phyloP scores from a whole-genome alignment of 2,329 filamentous ascomycete species.

The Colletotrichum sojae region DNA sequence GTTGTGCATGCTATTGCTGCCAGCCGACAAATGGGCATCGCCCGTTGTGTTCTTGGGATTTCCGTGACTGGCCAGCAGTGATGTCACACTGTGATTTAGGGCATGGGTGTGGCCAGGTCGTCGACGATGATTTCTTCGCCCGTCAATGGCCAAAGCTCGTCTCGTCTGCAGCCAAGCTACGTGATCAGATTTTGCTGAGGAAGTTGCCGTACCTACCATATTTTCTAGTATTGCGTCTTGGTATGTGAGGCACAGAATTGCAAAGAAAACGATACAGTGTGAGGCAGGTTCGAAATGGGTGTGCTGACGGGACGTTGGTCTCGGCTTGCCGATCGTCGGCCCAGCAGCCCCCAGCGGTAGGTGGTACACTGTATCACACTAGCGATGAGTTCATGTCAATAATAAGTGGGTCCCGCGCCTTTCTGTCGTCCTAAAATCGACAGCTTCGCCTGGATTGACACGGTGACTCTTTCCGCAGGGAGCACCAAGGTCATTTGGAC shows the following conservation, averaged over 20 bases:
- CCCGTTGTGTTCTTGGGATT: slow-evolving; percentile 5
- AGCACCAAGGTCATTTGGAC: slow-evolving; percentile 16
- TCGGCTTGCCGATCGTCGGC: too few relatives aligned
- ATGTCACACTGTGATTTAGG: slow-evolving; percentile 13
- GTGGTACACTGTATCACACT: too few relatives aligned
- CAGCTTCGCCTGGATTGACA: slow-evolving; percentile 20
- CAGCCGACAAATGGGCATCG: slow-evolving; percentile 1
- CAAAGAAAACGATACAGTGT: neutral
- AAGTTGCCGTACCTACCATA: too few relatives aligned
- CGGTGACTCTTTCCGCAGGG: slow-evolving; percentile 23
- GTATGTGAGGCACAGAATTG: too few relatives aligned
- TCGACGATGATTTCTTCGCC: neutral
- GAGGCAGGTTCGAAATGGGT: neutral
- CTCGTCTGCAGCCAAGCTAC: too few relatives aligned
- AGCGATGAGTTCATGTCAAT: slow-evolving; percentile 4
- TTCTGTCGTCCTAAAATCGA: slow-evolving; percentile 15
- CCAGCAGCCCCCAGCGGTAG: too few relatives aligned
- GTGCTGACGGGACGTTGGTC: too few relatives aligned
- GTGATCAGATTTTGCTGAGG: too few relatives aligned
- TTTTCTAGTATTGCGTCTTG: too few relatives aligned
- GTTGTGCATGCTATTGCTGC: neutral
- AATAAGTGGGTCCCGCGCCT: slow-evolving; percentile 24
- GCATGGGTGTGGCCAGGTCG: neutral
- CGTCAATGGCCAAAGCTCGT: too few relatives aligned
- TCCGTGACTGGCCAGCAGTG: neutral